Conservation (phyloP, 306 rosid species). For the Quercus dentata region DNA sequence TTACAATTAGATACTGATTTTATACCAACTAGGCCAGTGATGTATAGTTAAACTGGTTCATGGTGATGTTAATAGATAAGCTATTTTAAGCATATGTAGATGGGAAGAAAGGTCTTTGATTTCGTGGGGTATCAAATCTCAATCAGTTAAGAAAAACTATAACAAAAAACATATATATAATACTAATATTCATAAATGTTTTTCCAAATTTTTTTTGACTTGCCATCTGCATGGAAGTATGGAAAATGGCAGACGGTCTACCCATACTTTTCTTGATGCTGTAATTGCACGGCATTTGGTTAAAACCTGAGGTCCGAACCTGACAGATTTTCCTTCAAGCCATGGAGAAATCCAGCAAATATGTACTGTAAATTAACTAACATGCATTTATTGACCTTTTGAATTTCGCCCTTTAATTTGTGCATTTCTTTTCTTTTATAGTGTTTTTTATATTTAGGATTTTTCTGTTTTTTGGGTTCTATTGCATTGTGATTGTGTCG, state of each 20-base stretch:
- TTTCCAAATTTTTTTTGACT: constrained; percentile 47
- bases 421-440: neutral
- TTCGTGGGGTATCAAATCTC: constrained; percentile 80
- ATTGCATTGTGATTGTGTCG: too few relatives aligned
- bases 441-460: neutral
- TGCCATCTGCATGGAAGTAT: constrained; percentile 56
- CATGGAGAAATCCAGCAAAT: neutral
- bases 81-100: constrained; percentile 28
- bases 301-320: constrained; percentile 31
- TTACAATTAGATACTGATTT: constrained; percentile 33
- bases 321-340: constrained; percentile 23
- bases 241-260: constrained; percentile 52
- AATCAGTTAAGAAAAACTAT: constrained; percentile 58
- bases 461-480: too few relatives aligned
- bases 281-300: constrained; percentile 60
- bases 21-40: constrained; percentile 15
- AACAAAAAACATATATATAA: neutral
- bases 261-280: constrained; percentile 54
- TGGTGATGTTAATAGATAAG: constrained; percentile 45
- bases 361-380: neutral
- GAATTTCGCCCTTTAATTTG: neutral
- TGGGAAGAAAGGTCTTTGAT: constrained; percentile 45
- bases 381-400: neutral
- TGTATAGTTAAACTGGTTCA: constrained; percentile 21
- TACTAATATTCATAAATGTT: neutral